Percentiles rank a stretch among this genome's conserved stretches.
Evolutionary conservation across 1,284 basidiomycete genomes (phyloP).

Genomic region (Boletus sp.): DNA sequence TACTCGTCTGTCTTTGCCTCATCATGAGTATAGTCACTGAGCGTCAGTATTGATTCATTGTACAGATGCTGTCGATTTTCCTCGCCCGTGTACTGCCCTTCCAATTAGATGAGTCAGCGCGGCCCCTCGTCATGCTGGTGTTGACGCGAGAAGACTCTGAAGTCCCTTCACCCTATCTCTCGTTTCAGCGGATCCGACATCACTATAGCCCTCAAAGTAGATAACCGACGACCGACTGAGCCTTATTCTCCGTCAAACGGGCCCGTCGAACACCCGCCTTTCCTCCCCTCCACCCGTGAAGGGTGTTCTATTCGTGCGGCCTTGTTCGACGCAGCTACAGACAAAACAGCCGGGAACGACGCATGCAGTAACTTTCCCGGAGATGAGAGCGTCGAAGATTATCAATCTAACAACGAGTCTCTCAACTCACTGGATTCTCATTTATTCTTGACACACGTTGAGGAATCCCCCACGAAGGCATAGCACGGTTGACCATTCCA

Average conservation of each 20-base stretch:
- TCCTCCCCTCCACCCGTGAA: conserved; percentile 25
- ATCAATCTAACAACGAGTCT: conserved; percentile 41
- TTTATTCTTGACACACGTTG: conserved; percentile 34
- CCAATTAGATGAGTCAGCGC: conserved; percentile 86
- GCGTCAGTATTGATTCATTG: conserved; percentile 3
- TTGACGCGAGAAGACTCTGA: too few relatives aligned
- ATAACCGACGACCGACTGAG: conserved; percentile 41
- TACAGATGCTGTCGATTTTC: conserved; percentile 84
- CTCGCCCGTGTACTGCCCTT: conserved; percentile 88
- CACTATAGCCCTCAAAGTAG: conserved; percentile 63
- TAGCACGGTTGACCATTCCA: conserved; percentile 6
- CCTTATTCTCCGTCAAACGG: conserved; percentile 10
- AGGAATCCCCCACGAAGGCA: conserved; percentile 26
- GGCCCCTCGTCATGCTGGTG: too few relatives aligned
- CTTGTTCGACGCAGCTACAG: conserved; percentile 5
- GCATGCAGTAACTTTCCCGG: conserved; percentile 8
- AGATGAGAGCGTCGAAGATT: conserved; percentile 33
- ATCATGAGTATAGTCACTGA: conserved; percentile 49
- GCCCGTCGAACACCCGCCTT: conserved; percentile 31
- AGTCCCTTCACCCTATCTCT: too few relatives aligned
- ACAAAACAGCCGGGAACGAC: conserved; percentile 14
- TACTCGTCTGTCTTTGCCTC: conserved; percentile 70
- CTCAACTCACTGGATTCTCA: conserved; percentile 38
- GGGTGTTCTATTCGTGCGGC: not conserved
- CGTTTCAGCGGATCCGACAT: too few relatives aligned